Evolutionary conservation across 768 basidiomycete species (phyloP).

Genomic region (Mycena filopes): DNA sequence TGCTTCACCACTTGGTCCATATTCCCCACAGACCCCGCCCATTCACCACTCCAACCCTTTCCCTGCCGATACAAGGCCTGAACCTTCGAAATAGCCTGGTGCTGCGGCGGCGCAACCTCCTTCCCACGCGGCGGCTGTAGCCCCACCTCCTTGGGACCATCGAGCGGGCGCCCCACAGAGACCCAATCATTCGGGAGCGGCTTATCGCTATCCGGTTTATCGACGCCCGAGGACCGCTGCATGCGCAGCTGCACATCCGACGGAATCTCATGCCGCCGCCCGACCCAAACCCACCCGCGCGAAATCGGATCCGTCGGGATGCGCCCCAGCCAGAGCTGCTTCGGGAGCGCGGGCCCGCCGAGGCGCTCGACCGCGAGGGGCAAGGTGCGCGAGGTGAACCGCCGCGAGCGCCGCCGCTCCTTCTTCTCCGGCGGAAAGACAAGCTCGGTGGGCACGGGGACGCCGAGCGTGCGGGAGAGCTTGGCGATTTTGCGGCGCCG

Average conservation of each 20-base stretch:
- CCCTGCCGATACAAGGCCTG: slow-evolving; percentile 9
- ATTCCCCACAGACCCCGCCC: slow-evolving; percentile 11
- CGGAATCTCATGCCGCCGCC: slow-evolving; percentile 17
- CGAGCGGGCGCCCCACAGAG: background rate
- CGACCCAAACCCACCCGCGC: slow-evolving; percentile 26
- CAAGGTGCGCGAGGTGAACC: slow-evolving; percentile 3
- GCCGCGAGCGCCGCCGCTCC: background rate
- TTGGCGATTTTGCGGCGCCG: slow-evolving; percentile 22
- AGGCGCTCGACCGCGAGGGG: background rate
- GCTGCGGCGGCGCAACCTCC: no score
- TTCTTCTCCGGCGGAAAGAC: slow-evolving; percentile 20
- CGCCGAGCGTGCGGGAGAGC: slow-evolving; percentile 24
- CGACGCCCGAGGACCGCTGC: background rate
- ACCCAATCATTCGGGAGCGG: slow-evolving; percentile 8
- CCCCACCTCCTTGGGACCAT: background rate
- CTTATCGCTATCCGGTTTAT: background rate
- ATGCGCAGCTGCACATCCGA: slow-evolving; percentile 1
- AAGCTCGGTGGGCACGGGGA: slow-evolving; percentile 19
- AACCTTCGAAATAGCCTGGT: background rate
- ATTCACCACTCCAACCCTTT: slow-evolving; percentile 23
- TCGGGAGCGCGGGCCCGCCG: background rate
- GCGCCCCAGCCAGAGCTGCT: background rate
- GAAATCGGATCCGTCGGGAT: slow-evolving; percentile 6
- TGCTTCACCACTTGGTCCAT: slow-evolving; percentile 15
- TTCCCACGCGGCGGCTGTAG: no score